Base-by-base conservation (phyloP, 129 eudicot species). In the Escallonia rubra region DNA sequence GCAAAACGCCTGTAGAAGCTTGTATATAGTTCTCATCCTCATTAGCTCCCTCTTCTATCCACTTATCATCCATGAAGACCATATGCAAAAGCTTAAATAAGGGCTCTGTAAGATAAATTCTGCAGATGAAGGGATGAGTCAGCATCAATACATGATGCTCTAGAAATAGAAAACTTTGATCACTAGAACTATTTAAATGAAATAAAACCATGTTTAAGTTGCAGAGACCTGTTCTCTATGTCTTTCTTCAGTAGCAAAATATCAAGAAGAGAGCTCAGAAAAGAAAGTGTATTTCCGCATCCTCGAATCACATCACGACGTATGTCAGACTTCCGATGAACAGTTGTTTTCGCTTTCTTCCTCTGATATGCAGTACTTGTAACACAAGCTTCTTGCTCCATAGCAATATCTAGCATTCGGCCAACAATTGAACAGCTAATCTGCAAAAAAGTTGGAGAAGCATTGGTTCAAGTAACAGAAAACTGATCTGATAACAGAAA, bases 191-290 rank as follows among this genome's bases (percentile, higher is more conserved):
- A 46, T 64, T 56, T 11, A 6, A 11, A 40, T 41, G 9, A 59
- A 13, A 12, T 14, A 49, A 71, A 48, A 72, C 23, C 7, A 55
- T 23, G 39, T 56, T 60, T 38, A 46, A 66, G 43, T 12, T 64
- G 62, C 76, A 41, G 7, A 87, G 7, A 87, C 97, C 97, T 91
- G 85, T 84, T 86, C 56, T 71, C 74, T 48, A 93, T 75, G 77
- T 89, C 86, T 80, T 84, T 93, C 82, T 93, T 93, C 80, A 89
- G 77, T 38, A 75, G 78, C 75, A 93, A 69, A 6, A 89, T 73
- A 68, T 93, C 96, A 34, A 93, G 92, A 34, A 93, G 75, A n/a
- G 95, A 79, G 43, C 86, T 80, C 56, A 93, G 57, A 79, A 82
- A 79, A 23, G 78, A 60, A 11, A 89, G 73, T 60, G 74, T 67